Evolutionary conservation across 1,284 basidiomycete genomes (phyloP).

Genomic region (Bothia castanella): DNA sequence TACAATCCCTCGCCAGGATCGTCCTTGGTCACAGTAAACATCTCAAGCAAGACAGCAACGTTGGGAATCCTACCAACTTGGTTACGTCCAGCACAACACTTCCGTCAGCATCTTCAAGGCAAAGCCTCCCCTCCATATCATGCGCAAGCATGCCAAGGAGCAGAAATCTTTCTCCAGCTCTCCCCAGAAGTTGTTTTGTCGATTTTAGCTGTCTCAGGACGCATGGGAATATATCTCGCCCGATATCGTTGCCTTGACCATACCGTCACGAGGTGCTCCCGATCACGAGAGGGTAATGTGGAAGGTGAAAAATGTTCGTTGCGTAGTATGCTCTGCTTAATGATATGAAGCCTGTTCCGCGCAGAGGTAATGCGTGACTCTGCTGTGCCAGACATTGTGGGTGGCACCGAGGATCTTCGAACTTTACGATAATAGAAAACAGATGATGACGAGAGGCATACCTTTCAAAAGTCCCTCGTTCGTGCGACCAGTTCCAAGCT

Average conservation of each 20-base stretch:
- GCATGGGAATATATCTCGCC: constrained; percentile 12
- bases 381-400: constrained; percentile 73
- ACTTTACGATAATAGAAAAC: constrained; percentile 11
- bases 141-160: constrained; percentile 92
- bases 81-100: constrained; percentile 86
- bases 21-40: constrained; percentile 49
- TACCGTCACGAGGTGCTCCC: constrained; percentile 82
- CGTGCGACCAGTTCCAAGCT: constrained; percentile 81
- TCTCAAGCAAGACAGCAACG: background rate
- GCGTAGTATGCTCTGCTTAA: constrained; percentile 84
- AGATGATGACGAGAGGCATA: constrained; percentile 33
- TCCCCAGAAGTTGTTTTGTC: constrained; percentile 92
- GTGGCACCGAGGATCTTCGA: constrained; percentile 41
- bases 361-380: constrained; percentile 73
- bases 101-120: constrained; percentile 93
- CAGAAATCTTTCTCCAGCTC: constrained; percentile 87
- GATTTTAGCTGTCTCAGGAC: constrained; percentile 70
- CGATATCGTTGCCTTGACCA: constrained; percentile 24
- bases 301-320: constrained; percentile 98
- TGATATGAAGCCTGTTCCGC: constrained; percentile 81
- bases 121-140: constrained; percentile 85
- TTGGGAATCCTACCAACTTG: constrained; percentile 62
- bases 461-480: constrained; percentile 84
- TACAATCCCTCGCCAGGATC: constrained; percentile 94
- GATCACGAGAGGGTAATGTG: constrained; percentile 81